Percentiles rank a stretch among this genome's conserved stretches.
These are phyloP conservation scores for Cytidiella melzeri DNA, from an alignment of 768 basidiomycete species.

Conservation along the genomic window DNA sequence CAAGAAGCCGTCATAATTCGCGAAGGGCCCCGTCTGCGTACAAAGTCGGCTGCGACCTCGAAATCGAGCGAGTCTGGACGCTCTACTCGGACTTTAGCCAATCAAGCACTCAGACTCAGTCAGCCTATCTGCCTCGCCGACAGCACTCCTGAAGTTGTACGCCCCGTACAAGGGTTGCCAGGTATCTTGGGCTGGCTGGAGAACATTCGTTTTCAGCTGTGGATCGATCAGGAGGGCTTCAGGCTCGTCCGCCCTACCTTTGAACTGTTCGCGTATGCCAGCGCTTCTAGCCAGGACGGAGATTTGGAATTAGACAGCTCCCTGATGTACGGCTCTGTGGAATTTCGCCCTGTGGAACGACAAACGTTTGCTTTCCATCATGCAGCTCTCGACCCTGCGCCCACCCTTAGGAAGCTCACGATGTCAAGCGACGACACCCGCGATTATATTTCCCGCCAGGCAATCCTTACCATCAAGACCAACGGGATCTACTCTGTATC, in stretches of 20 bases:
- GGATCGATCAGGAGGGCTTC: slow-evolving; percentile 84
- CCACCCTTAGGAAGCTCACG: slow-evolving; percentile 64
- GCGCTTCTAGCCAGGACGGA: slow-evolving; percentile 4
- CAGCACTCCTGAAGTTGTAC: not conserved
- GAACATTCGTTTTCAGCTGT: slow-evolving; percentile 48
- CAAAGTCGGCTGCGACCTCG: slow-evolving; percentile 3
- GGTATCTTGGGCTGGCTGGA: slow-evolving; percentile 47
- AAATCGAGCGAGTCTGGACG: slow-evolving; percentile 11
- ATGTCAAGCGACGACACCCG: slow-evolving; percentile 59
- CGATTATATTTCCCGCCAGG: slow-evolving; percentile 76
- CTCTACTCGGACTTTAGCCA: slow-evolving; percentile 8
- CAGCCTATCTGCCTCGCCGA: not conserved
- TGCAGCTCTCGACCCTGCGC: slow-evolving; percentile 57
- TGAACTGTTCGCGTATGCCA: slow-evolving; percentile 44
- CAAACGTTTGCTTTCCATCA: slow-evolving; percentile 68
- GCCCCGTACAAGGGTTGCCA: slow-evolving; percentile 22
- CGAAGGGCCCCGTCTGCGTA: slow-evolving; percentile 4
- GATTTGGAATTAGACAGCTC: slow-evolving; percentile 22
- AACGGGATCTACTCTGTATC: slow-evolving; percentile 74
- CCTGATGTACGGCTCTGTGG: slow-evolving; percentile 42
- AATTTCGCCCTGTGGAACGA: slow-evolving; percentile 57
- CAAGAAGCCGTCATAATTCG: not conserved
- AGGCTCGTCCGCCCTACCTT: slow-evolving; percentile 56
- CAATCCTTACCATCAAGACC: slow-evolving; percentile 56
- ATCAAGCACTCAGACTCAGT: slow-evolving; percentile 6